Conservation (phyloP, 352 stramenopile species). For the Globisporangium barbulae region DNA sequence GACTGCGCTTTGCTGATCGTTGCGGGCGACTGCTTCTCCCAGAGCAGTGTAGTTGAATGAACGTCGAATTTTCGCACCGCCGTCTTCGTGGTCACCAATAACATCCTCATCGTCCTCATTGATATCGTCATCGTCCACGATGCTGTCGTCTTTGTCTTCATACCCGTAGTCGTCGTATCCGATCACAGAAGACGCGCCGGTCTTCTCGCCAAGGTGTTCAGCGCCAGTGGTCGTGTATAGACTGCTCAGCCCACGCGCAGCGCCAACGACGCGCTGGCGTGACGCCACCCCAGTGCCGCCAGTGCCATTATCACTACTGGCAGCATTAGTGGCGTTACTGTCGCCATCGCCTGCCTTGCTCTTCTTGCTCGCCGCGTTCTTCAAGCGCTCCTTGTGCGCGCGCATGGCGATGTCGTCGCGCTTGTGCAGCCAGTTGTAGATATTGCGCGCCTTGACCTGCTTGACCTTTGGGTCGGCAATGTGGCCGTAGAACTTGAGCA, state of each 20-base stretch:
- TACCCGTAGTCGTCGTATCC: neutral
- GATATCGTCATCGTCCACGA: neutral
- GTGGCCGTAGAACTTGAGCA: constrained; percentile 14
- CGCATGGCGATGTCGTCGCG: constrained; percentile 10
- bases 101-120: neutral
- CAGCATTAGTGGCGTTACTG: neutral
- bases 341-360: neutral
- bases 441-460: constrained; percentile 12
- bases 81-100: neutral
- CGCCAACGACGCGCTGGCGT: neutral
- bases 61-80: neutral
- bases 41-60: neutral
- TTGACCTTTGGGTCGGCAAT: constrained; percentile 13
- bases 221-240: neutral
- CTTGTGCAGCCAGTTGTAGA: constrained; percentile 15
- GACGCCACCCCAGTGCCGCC: neutral
- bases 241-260: neutral
- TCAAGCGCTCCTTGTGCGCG: constrained; percentile 3
- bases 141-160: neutral
- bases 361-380: neutral
- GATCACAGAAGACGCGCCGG: neutral
- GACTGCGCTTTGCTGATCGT: neutral
- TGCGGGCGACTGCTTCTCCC: neutral
- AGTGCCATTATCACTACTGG: neutral
- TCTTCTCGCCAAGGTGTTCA: neutral